Percentiles rank a stretch among this genome's conserved stretches.
Evolutionary conservation across 805 yeast genomes (phyloP).

Genomic region (Metschnikowia orientalis): DNA sequence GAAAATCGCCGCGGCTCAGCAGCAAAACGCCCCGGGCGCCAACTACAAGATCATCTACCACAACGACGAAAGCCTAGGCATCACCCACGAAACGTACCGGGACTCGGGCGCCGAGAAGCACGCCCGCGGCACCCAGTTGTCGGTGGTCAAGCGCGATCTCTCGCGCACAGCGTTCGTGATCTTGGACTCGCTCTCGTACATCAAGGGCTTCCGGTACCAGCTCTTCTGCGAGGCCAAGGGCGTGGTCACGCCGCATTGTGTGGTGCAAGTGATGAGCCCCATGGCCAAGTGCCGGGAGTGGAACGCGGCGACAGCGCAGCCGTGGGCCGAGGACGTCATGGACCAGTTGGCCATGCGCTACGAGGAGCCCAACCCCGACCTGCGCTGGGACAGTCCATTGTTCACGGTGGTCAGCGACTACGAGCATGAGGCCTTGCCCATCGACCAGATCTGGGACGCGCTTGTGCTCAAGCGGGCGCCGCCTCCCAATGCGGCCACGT

Average conservation of each 20-base stretch:
- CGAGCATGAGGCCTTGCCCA: conserved; percentile 48
- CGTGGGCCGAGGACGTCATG: conserved; percentile 66
- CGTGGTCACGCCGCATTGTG: conserved; percentile 73
- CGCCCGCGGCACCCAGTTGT: conserved; percentile 77
- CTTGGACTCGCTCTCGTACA: conserved; percentile 81
- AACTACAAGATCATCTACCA: conserved; percentile 63
- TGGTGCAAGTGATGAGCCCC: conserved; percentile 74
- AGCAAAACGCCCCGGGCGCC: conserved; percentile 44
- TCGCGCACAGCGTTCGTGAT: conserved; percentile 69
- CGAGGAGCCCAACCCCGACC: conserved; percentile 85
- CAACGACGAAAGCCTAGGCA: conserved; percentile 74
- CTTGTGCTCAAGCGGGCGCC: conserved; percentile 58
- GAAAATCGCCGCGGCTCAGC: conserved; percentile 37
- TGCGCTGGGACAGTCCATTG: conserved; percentile 93
- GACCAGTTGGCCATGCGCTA: conserved; percentile 74
- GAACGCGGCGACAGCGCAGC: conserved; percentile 42
- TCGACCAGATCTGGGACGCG: conserved; percentile 64
- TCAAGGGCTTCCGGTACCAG: conserved; percentile 94
- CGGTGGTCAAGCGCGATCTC: conserved; percentile 82
- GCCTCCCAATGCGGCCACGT: conserved; percentile 81
- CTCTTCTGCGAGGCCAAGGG: conserved; percentile 91
- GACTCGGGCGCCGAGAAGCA: conserved; percentile 77
- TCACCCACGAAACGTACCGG: conserved; percentile 59
- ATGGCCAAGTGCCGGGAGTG: conserved; percentile 56
- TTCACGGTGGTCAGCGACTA: conserved; percentile 58